These are phyloP conservation scores for Blastomyces parvus DNA, from an alignment of 2,329 filamentous ascomycete genomes.

Conservation along the genomic window DNA sequence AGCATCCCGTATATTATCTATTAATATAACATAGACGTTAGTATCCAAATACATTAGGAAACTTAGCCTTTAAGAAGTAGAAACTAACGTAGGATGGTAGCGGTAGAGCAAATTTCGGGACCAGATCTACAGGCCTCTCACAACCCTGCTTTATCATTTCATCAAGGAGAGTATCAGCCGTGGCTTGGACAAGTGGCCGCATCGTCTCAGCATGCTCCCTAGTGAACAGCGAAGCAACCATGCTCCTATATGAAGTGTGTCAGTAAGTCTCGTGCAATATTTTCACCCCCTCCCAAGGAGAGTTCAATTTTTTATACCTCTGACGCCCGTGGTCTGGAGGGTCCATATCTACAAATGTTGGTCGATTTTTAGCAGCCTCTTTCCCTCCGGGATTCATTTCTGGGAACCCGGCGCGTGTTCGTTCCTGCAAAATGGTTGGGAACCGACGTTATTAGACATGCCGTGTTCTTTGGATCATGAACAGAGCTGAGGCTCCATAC, in stretches of 20 bases:
- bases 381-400: conserved; percentile 42
- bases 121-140: conserved; percentile 36
- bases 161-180: conserved; percentile 37
- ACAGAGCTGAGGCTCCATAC: conserved; percentile 17
- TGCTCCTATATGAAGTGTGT: conserved; percentile 23
- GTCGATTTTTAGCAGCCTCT: conserved; percentile 40
- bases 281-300: too few relatives aligned
- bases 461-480: neutral
- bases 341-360: conserved; percentile 46
- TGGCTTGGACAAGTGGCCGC: conserved; percentile 41
- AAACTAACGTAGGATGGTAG: conserved; percentile 39
- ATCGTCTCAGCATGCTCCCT: conserved; percentile 32
- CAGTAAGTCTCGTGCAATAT: neutral
- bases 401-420: conserved; percentile 38
- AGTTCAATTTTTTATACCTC: conserved; percentile 24
- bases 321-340: conserved; percentile 41
- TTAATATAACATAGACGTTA: neutral
- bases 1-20: conserved; percentile 45
- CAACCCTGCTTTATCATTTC: conserved; percentile 32
- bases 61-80: neutral
- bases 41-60: neutral
- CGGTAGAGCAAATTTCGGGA: conserved; percentile 41
- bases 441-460: neutral
- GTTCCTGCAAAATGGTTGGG: conserved; percentile 23
- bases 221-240: conserved; percentile 40